Evolutionary conservation across 2,329 filamentous ascomycete species (phyloP).

Genomic region (Aspergillus eucalypticola): DNA sequence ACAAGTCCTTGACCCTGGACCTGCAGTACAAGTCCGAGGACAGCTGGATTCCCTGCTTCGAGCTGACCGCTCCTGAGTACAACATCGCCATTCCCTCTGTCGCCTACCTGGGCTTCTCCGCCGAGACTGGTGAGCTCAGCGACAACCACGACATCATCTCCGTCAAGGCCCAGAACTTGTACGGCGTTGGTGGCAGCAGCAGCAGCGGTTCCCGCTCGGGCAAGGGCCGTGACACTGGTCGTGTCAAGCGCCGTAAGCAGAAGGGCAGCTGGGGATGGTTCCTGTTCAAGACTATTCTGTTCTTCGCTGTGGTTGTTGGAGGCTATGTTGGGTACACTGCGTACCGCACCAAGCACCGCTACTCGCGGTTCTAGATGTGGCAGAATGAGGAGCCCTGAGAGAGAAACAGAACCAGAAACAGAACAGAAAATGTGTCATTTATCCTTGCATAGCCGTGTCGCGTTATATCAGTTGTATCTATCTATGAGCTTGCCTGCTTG

Average conservation of each 20-base stretch:
- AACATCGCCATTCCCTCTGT: slow-evolving; percentile 76
- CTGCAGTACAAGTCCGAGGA: slow-evolving; percentile 90
- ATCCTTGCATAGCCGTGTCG: slow-evolving; percentile 24
- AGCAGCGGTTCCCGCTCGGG: slow-evolving; percentile 20
- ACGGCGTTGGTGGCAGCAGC: slow-evolving; percentile 52
- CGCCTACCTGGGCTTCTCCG: slow-evolving; percentile 63
- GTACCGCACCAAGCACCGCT: slow-evolving; percentile 66
- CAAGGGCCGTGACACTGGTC: slow-evolving; percentile 26
- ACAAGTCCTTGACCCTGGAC: slow-evolving; percentile 86
- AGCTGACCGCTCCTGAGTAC: slow-evolving; percentile 59
- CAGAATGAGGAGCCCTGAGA: not conserved
- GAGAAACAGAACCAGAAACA: slow-evolving; percentile 3
- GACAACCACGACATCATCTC: slow-evolving; percentile 98
- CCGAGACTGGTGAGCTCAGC: slow-evolving; percentile 89
- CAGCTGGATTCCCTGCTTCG: slow-evolving; percentile 89
- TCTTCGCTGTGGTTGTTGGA: slow-evolving; percentile 68
- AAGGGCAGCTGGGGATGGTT: slow-evolving; percentile 65
- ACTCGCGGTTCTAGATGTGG: slow-evolving; percentile 34
- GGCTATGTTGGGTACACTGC: slow-evolving; percentile 83
- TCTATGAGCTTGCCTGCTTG: slow-evolving; percentile 8
- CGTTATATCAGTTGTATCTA: slow-evolving; percentile 9
- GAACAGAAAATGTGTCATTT: slow-evolving; percentile 14
- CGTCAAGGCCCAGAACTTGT: slow-evolving; percentile 83
- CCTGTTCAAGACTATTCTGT: slow-evolving; percentile 79
- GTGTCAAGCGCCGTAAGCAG: slow-evolving; percentile 25